Evolutionary conservation across 805 yeast genomes (phyloP), one percentile per base, ranked within the genome.

Genomic region (Dipodascopsis tothii): DNA sequence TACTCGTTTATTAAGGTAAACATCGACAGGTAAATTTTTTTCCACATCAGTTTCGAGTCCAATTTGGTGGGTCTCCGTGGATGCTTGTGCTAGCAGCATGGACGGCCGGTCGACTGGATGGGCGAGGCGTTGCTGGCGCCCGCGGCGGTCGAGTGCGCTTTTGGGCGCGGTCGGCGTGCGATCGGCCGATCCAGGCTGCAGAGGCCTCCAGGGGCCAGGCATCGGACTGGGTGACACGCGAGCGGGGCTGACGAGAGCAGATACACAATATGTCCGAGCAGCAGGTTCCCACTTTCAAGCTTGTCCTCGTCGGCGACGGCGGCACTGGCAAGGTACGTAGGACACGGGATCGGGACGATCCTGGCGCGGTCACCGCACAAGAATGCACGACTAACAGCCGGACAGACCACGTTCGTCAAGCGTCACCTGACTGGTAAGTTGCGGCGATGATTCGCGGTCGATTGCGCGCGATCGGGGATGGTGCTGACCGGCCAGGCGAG

Each of bases 301-400:
- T 92, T 70, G 99, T 92, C 62, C 81, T 92, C 64, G 98, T 92
- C 72, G 99, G 99, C 69, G 99, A 92, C 68, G 99, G 99, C 78
- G 99, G 99, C 80, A 92, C 98, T 71, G 99, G 99, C 75, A 92
- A 92, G 72, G 80, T 75, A 61, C 56, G 78, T 72, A 17, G 17
- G 14, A n/a, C 19, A n/a, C 17, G 32, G 11, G 32, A n/a, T 11
- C 14, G 32, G 32, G 14, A 27, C n/a, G 32, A 11, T 27, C n/a
- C 14, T 11, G 32, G 14, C n/a, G n/a, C 32, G n/a, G 32, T 27
- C 32, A 25, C 11, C 14, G 30, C 30, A 14, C 30, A 25, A 25
- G 9, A 14, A 25, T 25, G 30, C 11, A 25, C n/a, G n/a, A n/a
- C n/a, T n/a, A n/a, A n/a, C n/a, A n/a, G n/a, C n/a, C n/a, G n/a